Percentiles rank a stretch among this genome's conserved stretches.
Conservation (phyloP, 2,329 filamentous ascomycete species). For the Dothistroma septosporum region DNA sequence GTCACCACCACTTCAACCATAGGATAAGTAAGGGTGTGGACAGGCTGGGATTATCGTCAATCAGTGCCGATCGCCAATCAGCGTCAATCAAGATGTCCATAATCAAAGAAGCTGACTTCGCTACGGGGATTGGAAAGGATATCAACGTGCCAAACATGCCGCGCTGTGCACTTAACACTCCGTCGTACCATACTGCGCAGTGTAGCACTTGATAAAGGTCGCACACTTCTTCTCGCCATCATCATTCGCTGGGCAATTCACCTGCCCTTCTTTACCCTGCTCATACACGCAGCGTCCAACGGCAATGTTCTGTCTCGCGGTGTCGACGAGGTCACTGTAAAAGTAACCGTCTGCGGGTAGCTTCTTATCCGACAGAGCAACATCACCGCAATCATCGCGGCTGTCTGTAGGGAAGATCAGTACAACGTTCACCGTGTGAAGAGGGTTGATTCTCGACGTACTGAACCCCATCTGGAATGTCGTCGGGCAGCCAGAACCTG, state of each 20-base stretch:
- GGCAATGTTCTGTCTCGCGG: slow-evolving; percentile 16
- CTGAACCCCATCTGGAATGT: slow-evolving; percentile 6
- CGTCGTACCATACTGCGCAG: slow-evolving; percentile 9
- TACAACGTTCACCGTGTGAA: neutral
- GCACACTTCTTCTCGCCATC: slow-evolving; percentile 8
- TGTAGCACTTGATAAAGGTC: slow-evolving; percentile 15
- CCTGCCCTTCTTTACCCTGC: neutral
- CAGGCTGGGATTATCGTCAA: no score
- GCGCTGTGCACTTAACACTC: neutral
- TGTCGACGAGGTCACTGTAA: slow-evolving; percentile 15
- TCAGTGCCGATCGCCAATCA: no score
- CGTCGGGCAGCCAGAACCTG: slow-evolving; percentile 7
- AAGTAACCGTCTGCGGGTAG: slow-evolving; percentile 12
- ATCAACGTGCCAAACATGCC: no score
- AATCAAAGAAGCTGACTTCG: neutral
- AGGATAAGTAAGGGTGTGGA: no score
- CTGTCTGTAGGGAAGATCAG: neutral
- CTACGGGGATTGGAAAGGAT: no score
- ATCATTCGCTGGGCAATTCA: neutral
- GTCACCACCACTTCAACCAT: neutral
- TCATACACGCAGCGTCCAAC: slow-evolving; percentile 16
- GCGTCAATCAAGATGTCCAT: no score
- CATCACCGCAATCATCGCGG: slow-evolving; percentile 14
- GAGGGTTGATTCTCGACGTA: neutral
- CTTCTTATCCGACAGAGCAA: neutral